A percentile compares a stretch with the other conserved stretches of the same genome.
These are phyloP conservation scores for Boeremia lycopersici DNA, from an alignment of 2,329 filamentous ascomycete species.

Conservation along the genomic window DNA sequence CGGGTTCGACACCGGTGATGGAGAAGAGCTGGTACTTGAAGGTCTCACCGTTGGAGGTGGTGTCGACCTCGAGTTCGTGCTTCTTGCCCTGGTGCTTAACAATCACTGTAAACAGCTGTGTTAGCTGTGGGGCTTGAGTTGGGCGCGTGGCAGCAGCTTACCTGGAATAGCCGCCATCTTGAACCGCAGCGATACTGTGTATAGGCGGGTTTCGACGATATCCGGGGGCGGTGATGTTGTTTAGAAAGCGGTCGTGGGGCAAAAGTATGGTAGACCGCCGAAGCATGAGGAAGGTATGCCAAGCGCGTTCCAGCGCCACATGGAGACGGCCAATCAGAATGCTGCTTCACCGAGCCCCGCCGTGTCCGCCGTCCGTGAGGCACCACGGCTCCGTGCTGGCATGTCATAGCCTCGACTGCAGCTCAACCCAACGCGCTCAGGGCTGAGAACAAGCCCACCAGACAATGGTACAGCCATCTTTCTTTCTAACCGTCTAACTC, in stretches of 20 bases:
- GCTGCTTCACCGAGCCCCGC: conserved; percentile 36
- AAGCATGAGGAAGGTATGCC: conserved; percentile 37
- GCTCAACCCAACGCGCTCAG: conserved; percentile 23
- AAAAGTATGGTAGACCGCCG: conserved; percentile 35
- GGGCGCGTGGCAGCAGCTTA: conserved; percentile 13
- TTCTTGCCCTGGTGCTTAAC: conserved; percentile 96
- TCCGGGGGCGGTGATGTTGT: conserved; percentile 19
- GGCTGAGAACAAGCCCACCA: conserved; percentile 24
- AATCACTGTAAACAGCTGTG: conserved; percentile 64
- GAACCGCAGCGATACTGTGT: conserved; percentile 10
- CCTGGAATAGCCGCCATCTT: conserved; percentile 48
- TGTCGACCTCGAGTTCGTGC: conserved; percentile 91
- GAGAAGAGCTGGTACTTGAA: conserved; percentile 97
- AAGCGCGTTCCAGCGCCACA: conserved; percentile 9
- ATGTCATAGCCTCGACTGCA: conserved; percentile 39
- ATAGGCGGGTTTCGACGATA: background rate
- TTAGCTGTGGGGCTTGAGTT: conserved; percentile 26
- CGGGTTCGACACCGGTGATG: conserved; percentile 92
- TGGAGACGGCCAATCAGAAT: too few species aligned
- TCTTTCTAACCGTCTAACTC: background rate
- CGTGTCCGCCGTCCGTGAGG: conserved; percentile 12
- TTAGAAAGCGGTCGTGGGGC: conserved; percentile 36
- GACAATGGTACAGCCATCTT: conserved; percentile 37
- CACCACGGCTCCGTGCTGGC: conserved; percentile 35
- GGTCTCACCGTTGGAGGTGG: conserved; percentile 81